A percentile compares a stretch with the other conserved stretches of the same genome.
phyloP scores from a whole-genome alignment of 352 stramenopile genomes.

The Phytophthora brassicae region DNA sequence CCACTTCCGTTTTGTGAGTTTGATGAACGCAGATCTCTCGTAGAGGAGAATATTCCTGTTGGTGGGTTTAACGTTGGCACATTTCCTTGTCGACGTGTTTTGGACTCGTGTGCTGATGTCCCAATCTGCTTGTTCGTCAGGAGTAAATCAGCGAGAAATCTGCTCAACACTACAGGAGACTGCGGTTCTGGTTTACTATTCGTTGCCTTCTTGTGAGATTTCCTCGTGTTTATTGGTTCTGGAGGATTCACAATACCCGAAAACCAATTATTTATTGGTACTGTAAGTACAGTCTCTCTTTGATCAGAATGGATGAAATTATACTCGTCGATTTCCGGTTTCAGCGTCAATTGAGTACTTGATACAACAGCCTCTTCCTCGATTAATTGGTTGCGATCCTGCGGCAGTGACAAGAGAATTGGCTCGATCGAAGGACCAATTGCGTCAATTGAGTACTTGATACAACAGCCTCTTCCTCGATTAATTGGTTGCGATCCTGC shows the following conservation, averaged over 20 bases:
- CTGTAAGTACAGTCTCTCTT: neutral
- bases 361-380: neutral
- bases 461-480: neutral
- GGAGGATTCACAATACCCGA: slow-evolving; percentile 23
- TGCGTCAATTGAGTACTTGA: neutral
- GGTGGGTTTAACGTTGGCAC: slow-evolving; percentile 36
- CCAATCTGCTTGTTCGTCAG: slow-evolving; percentile 40
- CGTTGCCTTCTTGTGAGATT: slow-evolving; percentile 15
- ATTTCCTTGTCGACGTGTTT: slow-evolving; percentile 37
- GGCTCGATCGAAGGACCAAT: neutral
- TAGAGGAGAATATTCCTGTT: neutral
- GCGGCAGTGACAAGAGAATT: neutral
- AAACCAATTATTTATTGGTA: slow-evolving; percentile 18
- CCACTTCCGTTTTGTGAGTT: neutral
- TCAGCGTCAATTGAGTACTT: slow-evolving; percentile 5
- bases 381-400: neutral
- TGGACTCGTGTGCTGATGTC: slow-evolving; percentile 32
- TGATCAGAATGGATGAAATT: slow-evolving; percentile 13
- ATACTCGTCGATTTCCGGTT: slow-evolving; percentile 15
- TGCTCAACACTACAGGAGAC: neutral
- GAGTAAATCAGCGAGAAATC: slow-evolving; percentile 41
- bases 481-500: neutral
- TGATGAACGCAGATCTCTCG: slow-evolving; percentile 10
- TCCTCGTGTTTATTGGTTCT: slow-evolving; percentile 4
- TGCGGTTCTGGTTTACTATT: slow-evolving; percentile 17